Evolutionary conservation across 495 filamentous ascomycete species (phyloP).

Genomic region (Achaetomiella virescens): DNA sequence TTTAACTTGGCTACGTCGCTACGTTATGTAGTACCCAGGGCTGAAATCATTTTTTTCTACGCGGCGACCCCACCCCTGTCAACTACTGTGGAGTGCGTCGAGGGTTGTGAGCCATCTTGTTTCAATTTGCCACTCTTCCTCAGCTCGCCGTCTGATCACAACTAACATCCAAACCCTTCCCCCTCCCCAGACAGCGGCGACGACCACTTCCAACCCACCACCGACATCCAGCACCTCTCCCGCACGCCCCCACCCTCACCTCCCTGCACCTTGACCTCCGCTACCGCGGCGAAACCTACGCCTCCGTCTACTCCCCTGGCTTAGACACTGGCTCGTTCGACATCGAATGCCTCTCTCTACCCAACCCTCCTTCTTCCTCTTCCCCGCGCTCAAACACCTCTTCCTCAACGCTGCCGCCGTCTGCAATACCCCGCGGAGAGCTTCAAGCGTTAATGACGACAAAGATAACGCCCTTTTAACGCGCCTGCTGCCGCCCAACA

Average conservation of each 20-base stretch:
- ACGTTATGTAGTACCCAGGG: neutral
- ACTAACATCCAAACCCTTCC: too few species aligned
- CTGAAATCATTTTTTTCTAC: neutral
- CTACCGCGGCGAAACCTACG: too few species aligned
- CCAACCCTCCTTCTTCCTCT: neutral
- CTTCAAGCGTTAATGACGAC: neutral
- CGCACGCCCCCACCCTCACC: neutral
- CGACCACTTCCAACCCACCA: neutral
- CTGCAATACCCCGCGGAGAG: too few species aligned
- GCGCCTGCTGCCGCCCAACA: neutral
- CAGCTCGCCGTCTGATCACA: too few species aligned
- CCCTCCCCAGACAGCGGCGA: neutral
- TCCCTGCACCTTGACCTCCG: neutral
- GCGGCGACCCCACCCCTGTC: neutral
- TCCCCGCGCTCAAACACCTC: neutral
- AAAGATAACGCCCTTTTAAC: neutral
- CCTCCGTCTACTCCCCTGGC: too few species aligned
- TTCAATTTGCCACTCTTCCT: too few species aligned
- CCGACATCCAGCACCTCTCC: neutral
- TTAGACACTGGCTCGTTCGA: neutral
- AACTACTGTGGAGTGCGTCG: too few species aligned
- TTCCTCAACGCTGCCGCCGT: neutral
- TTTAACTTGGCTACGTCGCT: neutral
- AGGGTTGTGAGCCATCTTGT: too few species aligned
- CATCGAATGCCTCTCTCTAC: neutral